Conservation (phyloP, 1,139 yeast genomes). For the Geotrichum candidum region DNA sequence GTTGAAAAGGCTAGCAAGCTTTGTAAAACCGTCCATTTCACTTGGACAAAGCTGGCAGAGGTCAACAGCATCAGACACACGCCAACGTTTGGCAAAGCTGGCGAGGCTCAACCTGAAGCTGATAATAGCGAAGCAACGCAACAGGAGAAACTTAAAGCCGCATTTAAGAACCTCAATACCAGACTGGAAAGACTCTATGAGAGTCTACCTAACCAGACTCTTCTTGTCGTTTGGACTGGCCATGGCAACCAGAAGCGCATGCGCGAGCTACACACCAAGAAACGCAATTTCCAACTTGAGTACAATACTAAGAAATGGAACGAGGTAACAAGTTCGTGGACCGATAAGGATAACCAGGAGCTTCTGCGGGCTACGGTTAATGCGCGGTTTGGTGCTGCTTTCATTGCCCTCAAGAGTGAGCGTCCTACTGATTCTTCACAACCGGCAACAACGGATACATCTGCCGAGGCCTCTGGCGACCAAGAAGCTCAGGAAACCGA, state of each 20-base stretch:
- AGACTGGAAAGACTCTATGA: slow-evolving; percentile 48
- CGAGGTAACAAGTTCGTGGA: slow-evolving; percentile 49
- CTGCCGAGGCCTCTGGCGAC: neutral
- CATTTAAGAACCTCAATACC: slow-evolving; percentile 37
- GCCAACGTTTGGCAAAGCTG: slow-evolving; percentile 10
- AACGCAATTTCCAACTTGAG: slow-evolving; percentile 39
- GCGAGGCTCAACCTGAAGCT: neutral
- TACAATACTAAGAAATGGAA: slow-evolving; percentile 41
- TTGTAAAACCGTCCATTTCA: slow-evolving; percentile 39
- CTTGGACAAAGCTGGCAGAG: slow-evolving; percentile 54
- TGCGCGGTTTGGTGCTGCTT: slow-evolving; percentile 44
- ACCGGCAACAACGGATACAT: neutral
- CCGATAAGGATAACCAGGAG: slow-evolving; percentile 41
- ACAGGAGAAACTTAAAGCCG: slow-evolving; percentile 23
- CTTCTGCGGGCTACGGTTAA: slow-evolving; percentile 40
- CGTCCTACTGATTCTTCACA: neutral
- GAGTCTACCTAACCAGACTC: slow-evolving; percentile 51
- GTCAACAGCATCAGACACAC: slow-evolving; percentile 41
- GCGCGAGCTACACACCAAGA: slow-evolving; percentile 43
- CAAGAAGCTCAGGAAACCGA: neutral
- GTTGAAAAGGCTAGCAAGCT: slow-evolving; percentile 37
- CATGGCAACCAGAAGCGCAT: slow-evolving; percentile 55
- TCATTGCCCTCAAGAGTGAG: slow-evolving; percentile 42
- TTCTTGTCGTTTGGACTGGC: slow-evolving; percentile 58
- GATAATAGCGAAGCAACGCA: slow-evolving; percentile 9